Conservation (phyloP, 2,329 filamentous ascomycete genomes). For the Stagonosporopsis rhizophila region DNA sequence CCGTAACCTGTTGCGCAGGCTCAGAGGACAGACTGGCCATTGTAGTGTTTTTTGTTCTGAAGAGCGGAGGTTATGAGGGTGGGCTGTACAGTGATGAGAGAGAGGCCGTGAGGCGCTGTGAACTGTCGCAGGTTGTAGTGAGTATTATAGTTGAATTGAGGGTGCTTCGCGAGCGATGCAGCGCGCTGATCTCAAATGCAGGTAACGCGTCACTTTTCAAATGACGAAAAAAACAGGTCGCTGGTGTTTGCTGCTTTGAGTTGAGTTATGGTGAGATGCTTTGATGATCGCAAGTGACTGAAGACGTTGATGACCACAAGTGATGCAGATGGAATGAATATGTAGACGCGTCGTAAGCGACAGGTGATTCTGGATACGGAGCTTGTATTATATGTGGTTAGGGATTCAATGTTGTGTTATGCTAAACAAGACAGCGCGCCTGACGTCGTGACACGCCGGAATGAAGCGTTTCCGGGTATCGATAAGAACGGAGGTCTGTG, state of each 20-base stretch:
- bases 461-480: neutral
- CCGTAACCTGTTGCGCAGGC: too few species aligned
- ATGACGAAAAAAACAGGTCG: neutral
- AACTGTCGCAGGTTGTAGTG: too few species aligned
- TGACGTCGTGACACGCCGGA: conserved; percentile 10
- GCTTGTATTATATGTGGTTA: neutral
- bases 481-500: conserved; percentile 1
- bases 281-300: neutral
- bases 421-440: neutral
- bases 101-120: neutral
- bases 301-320: neutral
- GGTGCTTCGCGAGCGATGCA: neutral
- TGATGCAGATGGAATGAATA: neutral
- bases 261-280: neutral
- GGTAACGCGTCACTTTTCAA: too few species aligned
- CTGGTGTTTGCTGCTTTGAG: neutral
- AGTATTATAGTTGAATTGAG: neutral
- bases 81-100: neutral
- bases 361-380: neutral
- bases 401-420: neutral
- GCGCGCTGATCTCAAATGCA: too few species aligned
- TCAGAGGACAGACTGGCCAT: too few species aligned
- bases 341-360: neutral
- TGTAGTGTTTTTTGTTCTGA: too few species aligned
- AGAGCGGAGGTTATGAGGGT: neutral